phyloP scores from a whole-genome alignment of 2,329 filamentous ascomycete species.

The Ophiostoma perfectum region DNA sequence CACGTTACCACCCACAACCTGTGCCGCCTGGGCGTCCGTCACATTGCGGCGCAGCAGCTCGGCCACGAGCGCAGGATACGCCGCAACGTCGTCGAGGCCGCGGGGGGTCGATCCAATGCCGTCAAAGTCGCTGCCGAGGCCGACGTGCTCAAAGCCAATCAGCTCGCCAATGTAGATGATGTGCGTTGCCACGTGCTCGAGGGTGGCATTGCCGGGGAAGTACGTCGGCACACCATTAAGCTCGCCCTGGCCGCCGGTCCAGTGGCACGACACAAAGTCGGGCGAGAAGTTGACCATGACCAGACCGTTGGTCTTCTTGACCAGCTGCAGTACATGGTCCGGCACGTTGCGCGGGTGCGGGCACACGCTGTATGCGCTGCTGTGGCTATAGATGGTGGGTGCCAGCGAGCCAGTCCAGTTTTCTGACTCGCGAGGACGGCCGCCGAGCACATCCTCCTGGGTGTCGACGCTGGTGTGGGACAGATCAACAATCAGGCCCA shows the following conservation, averaged over 20 bases:
- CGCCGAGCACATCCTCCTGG: constrained; percentile 75
- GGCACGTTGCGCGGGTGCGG: constrained; percentile 88
- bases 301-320: constrained; percentile 66
- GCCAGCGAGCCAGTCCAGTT: constrained; percentile 68
- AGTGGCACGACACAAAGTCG: constrained; percentile 71
- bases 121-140: constrained; percentile 85
- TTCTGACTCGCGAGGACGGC: constrained; percentile 38
- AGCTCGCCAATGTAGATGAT: constrained; percentile 74
- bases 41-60: constrained; percentile 70
- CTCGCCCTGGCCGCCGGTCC: constrained; percentile 47
- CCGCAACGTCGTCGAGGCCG: constrained; percentile 79
- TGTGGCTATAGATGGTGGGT: constrained; percentile 85
- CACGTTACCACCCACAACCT: constrained; percentile 74
- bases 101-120: constrained; percentile 61
- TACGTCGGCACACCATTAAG: constrained; percentile 57
- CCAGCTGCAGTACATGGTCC: constrained; percentile 71
- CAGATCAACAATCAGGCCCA: constrained; percentile 92
- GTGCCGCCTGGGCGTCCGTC: constrained; percentile 65
- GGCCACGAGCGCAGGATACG: constrained; percentile 71
- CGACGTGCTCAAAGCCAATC: constrained; percentile 84
- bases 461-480: constrained; percentile 72
- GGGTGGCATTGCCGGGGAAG: constrained; percentile 62
- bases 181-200: constrained; percentile 73
- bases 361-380: constrained; percentile 72
- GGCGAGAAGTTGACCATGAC: constrained; percentile 91